Conservation (phyloP, 257 asterid species). For the Thymus mandschuricus region DNA sequence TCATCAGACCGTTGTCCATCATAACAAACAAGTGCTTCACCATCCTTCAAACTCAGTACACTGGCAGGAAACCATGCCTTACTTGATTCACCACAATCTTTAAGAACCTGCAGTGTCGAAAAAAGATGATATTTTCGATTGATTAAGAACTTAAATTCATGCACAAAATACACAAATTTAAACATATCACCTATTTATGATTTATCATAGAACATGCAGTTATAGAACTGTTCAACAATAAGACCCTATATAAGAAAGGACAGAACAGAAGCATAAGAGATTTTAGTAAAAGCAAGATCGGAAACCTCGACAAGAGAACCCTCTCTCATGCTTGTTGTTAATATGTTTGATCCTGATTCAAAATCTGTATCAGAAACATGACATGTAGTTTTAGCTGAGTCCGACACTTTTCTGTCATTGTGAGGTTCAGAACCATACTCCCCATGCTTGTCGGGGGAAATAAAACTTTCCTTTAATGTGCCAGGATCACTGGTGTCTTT, state of each 20-base stretch:
- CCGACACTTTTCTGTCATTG: slow-evolving; percentile 44
- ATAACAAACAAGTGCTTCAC: slow-evolving; percentile 74
- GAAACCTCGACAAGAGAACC: slow-evolving; percentile 86
- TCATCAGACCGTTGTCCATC: slow-evolving; percentile 59
- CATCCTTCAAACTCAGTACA: slow-evolving; percentile 66
- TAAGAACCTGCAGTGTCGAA: slow-evolving; percentile 67
- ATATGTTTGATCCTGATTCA: slow-evolving; percentile 35
- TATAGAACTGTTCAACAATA: slow-evolving; percentile 1
- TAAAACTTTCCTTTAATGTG: slow-evolving; percentile 38
- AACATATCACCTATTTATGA: background rate
- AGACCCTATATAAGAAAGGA: slow-evolving; percentile 18
- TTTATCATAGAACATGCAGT: slow-evolving; percentile 7
- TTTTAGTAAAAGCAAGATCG: slow-evolving; percentile 28
- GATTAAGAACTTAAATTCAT: slow-evolving; percentile 1
- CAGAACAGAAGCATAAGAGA: slow-evolving; percentile 21
- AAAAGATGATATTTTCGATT: slow-evolving; percentile 26
- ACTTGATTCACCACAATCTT: slow-evolving; percentile 61
- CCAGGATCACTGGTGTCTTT: slow-evolving; percentile 41
- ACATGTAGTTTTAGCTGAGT: slow-evolving; percentile 38
- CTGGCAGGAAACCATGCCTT: slow-evolving; percentile 84
- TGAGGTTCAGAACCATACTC: slow-evolving; percentile 46
- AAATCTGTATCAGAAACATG: slow-evolving; percentile 50
- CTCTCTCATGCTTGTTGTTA: slow-evolving; percentile 54
- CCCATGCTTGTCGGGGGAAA: slow-evolving; percentile 38
- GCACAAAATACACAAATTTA: slow-evolving; percentile 19